phyloP scores from a whole-genome alignment of 768 basidiomycete genomes.

The Mycena chlorophos region DNA sequence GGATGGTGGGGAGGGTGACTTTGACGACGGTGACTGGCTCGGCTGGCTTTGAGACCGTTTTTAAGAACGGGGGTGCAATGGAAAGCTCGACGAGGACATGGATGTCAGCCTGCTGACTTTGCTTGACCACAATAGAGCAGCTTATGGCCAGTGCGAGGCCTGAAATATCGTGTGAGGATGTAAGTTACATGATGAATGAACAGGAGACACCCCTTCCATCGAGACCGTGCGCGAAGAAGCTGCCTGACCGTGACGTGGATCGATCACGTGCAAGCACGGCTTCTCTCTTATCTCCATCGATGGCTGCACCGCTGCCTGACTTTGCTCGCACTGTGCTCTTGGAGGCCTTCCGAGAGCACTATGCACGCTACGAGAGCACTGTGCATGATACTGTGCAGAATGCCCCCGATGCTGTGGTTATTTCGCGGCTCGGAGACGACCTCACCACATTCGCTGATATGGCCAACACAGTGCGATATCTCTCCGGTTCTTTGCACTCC shows the following conservation, averaged over 20 bases:
- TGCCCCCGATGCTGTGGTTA: slow-evolving; percentile 3
- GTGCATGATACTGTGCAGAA: neutral
- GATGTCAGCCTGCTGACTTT: too few relatives aligned
- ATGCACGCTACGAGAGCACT: neutral
- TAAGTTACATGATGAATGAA: too few relatives aligned
- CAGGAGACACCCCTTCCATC: neutral
- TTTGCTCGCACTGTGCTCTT: neutral
- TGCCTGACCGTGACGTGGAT: neutral
- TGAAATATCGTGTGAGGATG: too few relatives aligned
- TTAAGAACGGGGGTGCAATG: too few relatives aligned
- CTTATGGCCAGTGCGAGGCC: too few relatives aligned
- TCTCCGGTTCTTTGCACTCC: neutral
- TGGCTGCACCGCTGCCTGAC: neutral
- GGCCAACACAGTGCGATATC: neutral
- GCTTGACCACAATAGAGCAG: too few relatives aligned
- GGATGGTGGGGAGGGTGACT: too few relatives aligned
- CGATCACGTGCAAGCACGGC: neutral
- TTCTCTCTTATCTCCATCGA: neutral
- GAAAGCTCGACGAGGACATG: too few relatives aligned
- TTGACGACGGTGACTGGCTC: too few relatives aligned
- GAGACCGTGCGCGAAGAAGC: neutral
- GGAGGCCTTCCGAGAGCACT: neutral
- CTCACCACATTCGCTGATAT: neutral
- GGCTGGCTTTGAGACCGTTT: too few relatives aligned
- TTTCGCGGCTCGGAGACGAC: slow-evolving; percentile 1